Percentiles rank a stretch among this genome's conserved stretches.
Conservation (phyloP, 2,329 filamentous ascomycete species). For the Leptographium wingfieldii region DNA sequence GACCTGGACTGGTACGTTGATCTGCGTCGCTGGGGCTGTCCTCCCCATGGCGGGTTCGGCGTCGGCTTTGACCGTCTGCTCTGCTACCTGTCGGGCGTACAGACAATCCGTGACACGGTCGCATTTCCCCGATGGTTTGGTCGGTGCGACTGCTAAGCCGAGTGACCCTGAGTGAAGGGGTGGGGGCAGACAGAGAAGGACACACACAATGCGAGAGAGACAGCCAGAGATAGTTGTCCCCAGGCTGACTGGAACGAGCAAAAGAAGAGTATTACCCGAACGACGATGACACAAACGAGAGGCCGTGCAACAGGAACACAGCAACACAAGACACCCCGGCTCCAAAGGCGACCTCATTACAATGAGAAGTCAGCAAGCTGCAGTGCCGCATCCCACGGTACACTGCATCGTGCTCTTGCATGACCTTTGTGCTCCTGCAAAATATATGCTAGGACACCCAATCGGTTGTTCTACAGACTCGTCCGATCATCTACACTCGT, state of each 20-base stretch:
- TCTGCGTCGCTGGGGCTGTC: conserved; percentile 78
- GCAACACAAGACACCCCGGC: not conserved
- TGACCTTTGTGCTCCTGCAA: not conserved
- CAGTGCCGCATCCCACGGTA: no score
- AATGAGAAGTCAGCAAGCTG: no score
- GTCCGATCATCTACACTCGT: not conserved
- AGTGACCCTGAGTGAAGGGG: not conserved
- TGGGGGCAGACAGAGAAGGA: not conserved
- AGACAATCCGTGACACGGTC: conserved; percentile 74
- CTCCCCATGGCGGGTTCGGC: conserved; percentile 83
- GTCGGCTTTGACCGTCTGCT: conserved; percentile 80
- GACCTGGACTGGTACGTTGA: conserved; percentile 76
- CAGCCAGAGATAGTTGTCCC: not conserved
- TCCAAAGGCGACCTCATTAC: not conserved
- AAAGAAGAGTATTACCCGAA: not conserved
- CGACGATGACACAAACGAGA: not conserved
- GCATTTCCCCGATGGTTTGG: conserved; percentile 68
- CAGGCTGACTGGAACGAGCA: no score
- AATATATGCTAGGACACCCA: not conserved
- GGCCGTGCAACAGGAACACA: not conserved
- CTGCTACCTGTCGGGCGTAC: conserved; percentile 69
- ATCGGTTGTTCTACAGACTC: not conserved
- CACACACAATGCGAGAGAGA: not conserved
- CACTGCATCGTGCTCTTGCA: not conserved
- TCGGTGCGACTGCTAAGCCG: conserved; percentile 42